Evolutionary conservation across 1,284 basidiomycete genomes (phyloP).

Genomic region (Testicularia cyperi): DNA sequence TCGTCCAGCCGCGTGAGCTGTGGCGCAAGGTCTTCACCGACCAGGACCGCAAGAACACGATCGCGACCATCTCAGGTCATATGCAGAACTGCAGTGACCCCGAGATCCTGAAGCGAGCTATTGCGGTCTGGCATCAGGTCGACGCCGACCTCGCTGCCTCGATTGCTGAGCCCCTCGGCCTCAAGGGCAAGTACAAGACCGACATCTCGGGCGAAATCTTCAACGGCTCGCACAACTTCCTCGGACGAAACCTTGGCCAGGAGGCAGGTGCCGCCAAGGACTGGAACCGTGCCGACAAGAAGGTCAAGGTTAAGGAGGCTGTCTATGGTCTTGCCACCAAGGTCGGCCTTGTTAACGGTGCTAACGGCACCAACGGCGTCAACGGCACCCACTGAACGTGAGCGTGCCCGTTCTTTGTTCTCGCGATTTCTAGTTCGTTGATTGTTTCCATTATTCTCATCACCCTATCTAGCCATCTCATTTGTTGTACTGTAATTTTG

Average conservation of each 20-base stretch:
- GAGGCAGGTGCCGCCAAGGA: background rate
- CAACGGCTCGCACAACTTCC: constrained; percentile 45
- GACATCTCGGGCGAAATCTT: constrained; percentile 22
- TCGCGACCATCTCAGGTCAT: constrained; percentile 37
- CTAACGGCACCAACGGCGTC: constrained; percentile 3
- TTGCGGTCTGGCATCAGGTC: constrained; percentile 45
- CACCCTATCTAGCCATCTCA: too few relatives aligned
- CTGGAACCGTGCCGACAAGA: constrained; percentile 7
- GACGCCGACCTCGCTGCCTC: constrained; percentile 29
- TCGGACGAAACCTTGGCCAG: constrained; percentile 16
- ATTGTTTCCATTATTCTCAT: too few relatives aligned
- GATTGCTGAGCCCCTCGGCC: constrained; percentile 36
- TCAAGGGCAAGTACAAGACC: constrained; percentile 37
- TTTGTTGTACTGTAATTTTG: too few relatives aligned
- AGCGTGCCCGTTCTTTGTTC: too few relatives aligned
- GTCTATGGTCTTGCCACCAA: constrained; percentile 17
- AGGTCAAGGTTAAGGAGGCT: constrained; percentile 5
- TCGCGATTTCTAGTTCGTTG: too few relatives aligned
- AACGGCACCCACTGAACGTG: constrained; percentile 1
- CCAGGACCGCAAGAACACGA: constrained; percentile 19
- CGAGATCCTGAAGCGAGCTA: constrained; percentile 21
- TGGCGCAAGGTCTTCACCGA: constrained; percentile 78
- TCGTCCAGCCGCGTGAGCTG: constrained; percentile 81
- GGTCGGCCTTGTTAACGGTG: constrained; percentile 10
- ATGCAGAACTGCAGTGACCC: constrained; percentile 34